A percentile compares a stretch with the other conserved stretches of the same genome.
These are phyloP conservation scores for Cotoneaster glaucophyllus DNA, from an alignment of 306 rosid genomes.

Conservation along the genomic window DNA sequence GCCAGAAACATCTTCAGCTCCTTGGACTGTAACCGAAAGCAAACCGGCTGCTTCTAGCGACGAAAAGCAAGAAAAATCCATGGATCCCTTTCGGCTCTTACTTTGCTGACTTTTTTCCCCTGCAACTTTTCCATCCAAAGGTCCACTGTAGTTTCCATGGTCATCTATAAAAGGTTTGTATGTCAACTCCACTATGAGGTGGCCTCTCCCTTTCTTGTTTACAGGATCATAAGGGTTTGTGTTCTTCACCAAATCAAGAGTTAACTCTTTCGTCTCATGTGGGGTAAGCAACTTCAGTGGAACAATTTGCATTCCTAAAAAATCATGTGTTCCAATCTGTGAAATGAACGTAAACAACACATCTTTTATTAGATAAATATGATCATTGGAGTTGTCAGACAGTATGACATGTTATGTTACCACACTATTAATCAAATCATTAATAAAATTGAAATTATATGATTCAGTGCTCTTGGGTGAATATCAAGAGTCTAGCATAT, in stretches of 20 bases:
- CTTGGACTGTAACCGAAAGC: constrained; percentile 13
- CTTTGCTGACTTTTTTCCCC: background rate
- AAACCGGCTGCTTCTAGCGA: constrained; percentile 9
- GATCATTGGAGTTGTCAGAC: too few relatives aligned
- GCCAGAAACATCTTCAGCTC: constrained; percentile 18
- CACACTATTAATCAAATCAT: background rate
- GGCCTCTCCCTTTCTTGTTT: constrained; percentile 21
- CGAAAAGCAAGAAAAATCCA: background rate
- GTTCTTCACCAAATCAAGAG: constrained; percentile 19
- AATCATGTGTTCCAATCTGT: constrained; percentile 20
- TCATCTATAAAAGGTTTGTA: constrained; percentile 20
- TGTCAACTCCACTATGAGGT: constrained; percentile 27
- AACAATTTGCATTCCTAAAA: constrained; percentile 29
- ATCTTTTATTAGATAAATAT: too few relatives aligned
- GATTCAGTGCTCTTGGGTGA: background rate
- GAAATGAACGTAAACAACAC: background rate
- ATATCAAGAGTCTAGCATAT: background rate
- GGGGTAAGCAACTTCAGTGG: constrained; percentile 18
- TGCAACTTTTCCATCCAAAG: background rate
- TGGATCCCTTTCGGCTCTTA: background rate
- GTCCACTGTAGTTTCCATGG: constrained; percentile 6
- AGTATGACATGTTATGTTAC: too few relatives aligned
- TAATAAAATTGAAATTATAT: background rate
- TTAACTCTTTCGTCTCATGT: constrained; percentile 16
- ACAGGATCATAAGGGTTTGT: constrained; percentile 23